phyloP scores from a whole-genome alignment of 768 basidiomycete genomes.

The Plicaturopsis crispa region DNA sequence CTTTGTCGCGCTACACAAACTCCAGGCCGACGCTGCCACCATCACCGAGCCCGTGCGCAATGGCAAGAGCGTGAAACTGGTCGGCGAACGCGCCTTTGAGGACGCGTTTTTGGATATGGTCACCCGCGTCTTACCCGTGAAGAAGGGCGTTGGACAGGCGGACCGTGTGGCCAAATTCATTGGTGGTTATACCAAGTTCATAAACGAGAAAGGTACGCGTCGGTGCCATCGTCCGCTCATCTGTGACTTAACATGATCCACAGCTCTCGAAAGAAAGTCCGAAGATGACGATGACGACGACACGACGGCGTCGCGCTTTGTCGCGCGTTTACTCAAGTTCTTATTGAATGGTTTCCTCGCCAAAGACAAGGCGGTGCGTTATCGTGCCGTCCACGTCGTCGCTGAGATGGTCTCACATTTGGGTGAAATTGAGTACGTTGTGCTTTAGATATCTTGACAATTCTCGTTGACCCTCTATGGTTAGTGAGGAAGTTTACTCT shows the following conservation, averaged over 20 bases:
- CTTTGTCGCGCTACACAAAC: conserved; percentile 70
- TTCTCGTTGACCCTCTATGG: no score
- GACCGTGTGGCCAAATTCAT: conserved; percentile 81
- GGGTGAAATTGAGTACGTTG: conserved; percentile 76
- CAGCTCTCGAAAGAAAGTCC: no score
- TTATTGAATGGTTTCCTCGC: conserved; percentile 73
- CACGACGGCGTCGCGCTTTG: conserved; percentile 61
- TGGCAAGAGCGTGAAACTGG: conserved; percentile 44
- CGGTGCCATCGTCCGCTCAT: not conserved
- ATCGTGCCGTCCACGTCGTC: conserved; percentile 68
- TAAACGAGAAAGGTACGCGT: conserved; percentile 66
- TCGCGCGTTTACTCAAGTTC: conserved; percentile 58
- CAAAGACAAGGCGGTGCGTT: conserved; percentile 85
- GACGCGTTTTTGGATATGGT: conserved; percentile 55
- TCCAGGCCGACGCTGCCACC: conserved; percentile 59
- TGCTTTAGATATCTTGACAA: not conserved
- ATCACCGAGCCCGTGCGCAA: conserved; percentile 41
- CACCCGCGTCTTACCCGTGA: conserved; percentile 54
- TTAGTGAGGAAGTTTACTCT: conserved; percentile 76
- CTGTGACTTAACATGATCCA: no score
- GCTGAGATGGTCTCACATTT: conserved; percentile 75
- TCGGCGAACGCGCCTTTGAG: conserved; percentile 75
- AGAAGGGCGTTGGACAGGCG: conserved; percentile 72
- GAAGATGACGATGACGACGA: conserved; percentile 51
- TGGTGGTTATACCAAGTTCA: conserved; percentile 66